Conservation (phyloP, 257 asterid genomes). For the Lycium barbarum region DNA sequence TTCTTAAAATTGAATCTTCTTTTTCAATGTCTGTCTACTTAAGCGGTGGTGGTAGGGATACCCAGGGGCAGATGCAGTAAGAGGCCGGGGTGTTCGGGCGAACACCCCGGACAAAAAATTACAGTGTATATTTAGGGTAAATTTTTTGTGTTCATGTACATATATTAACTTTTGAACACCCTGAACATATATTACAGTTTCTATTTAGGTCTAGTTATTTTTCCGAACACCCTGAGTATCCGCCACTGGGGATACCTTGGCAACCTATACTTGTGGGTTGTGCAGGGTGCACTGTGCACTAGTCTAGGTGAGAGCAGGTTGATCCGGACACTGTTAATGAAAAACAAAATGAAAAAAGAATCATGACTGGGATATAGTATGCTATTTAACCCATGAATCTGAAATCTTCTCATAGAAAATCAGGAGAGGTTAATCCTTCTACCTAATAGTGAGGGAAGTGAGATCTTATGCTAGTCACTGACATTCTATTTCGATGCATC, state of each 20-base stretch:
- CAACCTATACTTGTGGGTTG: background rate
- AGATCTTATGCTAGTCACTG: background rate
- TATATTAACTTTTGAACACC: too few relatives aligned
- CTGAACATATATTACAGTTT: too few relatives aligned
- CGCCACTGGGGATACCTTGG: background rate
- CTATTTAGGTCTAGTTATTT: too few relatives aligned
- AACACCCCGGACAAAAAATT: too few relatives aligned
- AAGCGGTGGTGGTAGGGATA: background rate
- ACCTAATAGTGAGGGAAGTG: background rate
- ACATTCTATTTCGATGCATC: background rate
- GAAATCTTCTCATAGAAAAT: background rate
- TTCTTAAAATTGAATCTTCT: background rate
- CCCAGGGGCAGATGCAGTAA: too few relatives aligned
- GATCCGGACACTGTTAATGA: background rate
- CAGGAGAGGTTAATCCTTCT: background rate
- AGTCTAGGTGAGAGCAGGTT: background rate
- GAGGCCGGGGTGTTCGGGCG: too few relatives aligned
- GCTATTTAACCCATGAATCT: background rate
- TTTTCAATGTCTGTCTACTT: background rate
- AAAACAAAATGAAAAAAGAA: background rate
- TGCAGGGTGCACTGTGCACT: background rate
- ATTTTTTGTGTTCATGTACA: too few relatives aligned
- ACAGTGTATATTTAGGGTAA: too few relatives aligned
- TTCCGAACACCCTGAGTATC: too few relatives aligned
- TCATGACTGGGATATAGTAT: background rate